Percentiles rank a stretch among this genome's conserved stretches.
Evolutionary conservation across 306 rosid species (phyloP).

Genomic region (Urtica urens): DNA sequence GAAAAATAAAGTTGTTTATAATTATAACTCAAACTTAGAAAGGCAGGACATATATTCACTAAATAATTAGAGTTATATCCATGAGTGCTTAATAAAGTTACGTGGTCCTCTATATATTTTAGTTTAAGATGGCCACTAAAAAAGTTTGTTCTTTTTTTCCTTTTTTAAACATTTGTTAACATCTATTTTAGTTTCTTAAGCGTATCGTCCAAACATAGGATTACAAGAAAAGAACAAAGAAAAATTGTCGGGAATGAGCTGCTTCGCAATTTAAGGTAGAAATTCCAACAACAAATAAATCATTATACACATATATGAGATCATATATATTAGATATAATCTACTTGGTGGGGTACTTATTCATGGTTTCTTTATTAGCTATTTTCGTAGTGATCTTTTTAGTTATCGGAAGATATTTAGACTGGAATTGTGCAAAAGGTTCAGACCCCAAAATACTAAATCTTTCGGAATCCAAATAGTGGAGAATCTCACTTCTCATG

Average conservation of each 20-base stretch:
- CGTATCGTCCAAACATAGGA: background rate
- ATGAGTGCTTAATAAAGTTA: background rate
- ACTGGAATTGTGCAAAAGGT: background rate
- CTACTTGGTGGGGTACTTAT: conserved; percentile 4
- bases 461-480: conserved; percentile 13
- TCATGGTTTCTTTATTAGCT: background rate
- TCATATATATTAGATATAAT: background rate
- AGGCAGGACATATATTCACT: background rate
- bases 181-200: background rate
- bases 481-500: conserved; percentile 15
- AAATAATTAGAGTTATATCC: background rate
- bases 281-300: background rate
- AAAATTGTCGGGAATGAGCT: conserved; percentile 1
- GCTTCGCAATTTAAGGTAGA: background rate
- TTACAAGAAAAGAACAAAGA: background rate
- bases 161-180: background rate
- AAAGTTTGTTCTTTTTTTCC: background rate
- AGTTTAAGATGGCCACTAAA: background rate
- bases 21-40: background rate
- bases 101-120: background rate
- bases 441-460: background rate
- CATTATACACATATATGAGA: background rate
- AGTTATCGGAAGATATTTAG: background rate
- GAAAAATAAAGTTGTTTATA: background rate
- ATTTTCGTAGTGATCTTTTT: background rate